Percentiles rank a stretch among this genome's conserved stretches.
These are phyloP conservation scores for Nicotiana paniculata DNA, from an alignment of 257 asterid genomes.

Conservation along the genomic window DNA sequence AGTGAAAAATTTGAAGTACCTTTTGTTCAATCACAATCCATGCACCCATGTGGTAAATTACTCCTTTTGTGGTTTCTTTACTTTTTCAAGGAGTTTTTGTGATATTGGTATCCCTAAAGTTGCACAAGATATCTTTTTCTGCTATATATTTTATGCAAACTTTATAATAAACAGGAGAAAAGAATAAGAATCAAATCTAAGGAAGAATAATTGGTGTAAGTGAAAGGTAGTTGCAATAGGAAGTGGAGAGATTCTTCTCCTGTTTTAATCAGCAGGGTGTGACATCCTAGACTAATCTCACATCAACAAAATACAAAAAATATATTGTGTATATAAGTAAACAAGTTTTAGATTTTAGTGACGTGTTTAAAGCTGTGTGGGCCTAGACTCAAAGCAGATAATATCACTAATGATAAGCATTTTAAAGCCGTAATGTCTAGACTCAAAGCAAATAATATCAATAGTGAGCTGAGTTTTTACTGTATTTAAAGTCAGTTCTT, in stretches of 20 bases:
- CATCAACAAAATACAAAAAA: no score
- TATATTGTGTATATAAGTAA: no score
- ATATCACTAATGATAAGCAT: no score
- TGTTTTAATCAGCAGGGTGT: neutral
- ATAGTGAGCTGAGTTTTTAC: no score
- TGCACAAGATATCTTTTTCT: neutral
- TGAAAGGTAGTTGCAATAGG: neutral
- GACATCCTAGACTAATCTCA: no score
- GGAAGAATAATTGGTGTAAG: slow-evolving; percentile 4
- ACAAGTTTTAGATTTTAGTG: no score
- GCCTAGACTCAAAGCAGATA: no score
- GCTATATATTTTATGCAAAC: neutral
- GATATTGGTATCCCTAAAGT: slow-evolving; percentile 5
- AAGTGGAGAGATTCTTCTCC: slow-evolving; percentile 2
- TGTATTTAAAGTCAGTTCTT: neutral
- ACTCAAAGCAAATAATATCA: no score
- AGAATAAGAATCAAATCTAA: slow-evolving; percentile 5
- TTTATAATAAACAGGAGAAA: neutral
- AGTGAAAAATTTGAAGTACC: neutral
- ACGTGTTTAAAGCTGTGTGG: no score
- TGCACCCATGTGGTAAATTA: slow-evolving; percentile 5
- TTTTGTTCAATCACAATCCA: neutral
- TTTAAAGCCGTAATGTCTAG: no score
- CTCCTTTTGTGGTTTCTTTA: neutral
- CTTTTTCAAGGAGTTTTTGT: neutral